phyloP scores from a whole-genome alignment of 2,329 filamentous ascomycete species.

The Ophiostoma himal-ulmi region DNA sequence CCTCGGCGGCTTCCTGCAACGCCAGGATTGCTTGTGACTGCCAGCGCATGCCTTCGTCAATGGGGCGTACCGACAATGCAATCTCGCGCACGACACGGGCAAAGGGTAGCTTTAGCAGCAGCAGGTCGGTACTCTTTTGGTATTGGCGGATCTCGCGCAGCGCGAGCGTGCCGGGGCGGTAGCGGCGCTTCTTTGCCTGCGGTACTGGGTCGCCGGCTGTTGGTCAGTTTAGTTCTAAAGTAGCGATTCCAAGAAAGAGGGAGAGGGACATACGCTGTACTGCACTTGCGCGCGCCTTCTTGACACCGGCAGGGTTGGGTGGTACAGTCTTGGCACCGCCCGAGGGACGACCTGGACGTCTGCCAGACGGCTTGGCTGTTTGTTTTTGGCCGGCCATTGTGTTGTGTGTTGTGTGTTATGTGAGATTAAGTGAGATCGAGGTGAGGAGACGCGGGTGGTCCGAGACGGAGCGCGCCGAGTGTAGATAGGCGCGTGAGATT shows the following conservation, averaged over 20 bases:
- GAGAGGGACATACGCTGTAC: conserved; percentile 18
- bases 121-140: conserved; percentile 81
- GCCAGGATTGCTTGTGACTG: conserved; percentile 92
- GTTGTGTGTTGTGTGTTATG: not conserved
- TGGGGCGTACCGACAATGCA: conserved; percentile 57
- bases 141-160: conserved; percentile 87
- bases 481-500: not conserved
- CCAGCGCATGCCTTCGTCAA: conserved; percentile 74
- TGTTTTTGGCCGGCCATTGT: conserved; percentile 16
- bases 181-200: conserved; percentile 55
- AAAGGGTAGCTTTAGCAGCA: conserved; percentile 76
- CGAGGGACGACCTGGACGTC: conserved; percentile 17
- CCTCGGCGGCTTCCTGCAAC: conserved; percentile 91
- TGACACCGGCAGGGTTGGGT: conserved; percentile 1
- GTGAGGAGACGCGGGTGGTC: not conserved
- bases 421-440: not conserved
- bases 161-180: conserved; percentile 75
- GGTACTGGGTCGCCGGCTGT: conserved; percentile 69
- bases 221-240: conserved; percentile 17
- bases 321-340: conserved; percentile 11
- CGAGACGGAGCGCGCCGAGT: not conserved
- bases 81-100: conserved; percentile 74
- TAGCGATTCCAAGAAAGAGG: no score
- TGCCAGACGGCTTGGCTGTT: conserved; percentile 8
- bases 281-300: not conserved